These are phyloP conservation scores for Mycena citricolor DNA, from an alignment of 1,284 basidiomycete species.

Conservation along the genomic window DNA sequence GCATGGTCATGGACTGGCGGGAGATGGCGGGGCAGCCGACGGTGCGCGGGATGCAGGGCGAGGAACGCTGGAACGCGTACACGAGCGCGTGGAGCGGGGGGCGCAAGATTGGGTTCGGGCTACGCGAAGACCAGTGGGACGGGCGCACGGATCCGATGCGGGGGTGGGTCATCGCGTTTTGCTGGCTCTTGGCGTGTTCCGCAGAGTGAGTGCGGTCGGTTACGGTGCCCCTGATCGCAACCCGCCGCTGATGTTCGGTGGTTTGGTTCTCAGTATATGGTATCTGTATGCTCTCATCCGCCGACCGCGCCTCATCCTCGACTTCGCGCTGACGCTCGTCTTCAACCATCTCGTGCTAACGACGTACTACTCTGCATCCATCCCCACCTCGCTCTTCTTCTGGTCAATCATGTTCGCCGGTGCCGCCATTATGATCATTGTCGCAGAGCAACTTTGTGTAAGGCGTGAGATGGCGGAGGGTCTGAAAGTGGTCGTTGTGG, in stretches of 20 bases:
- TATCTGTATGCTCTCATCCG: constrained; percentile 87
- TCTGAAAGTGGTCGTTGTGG: constrained; percentile 54
- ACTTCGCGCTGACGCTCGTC: constrained; percentile 88
- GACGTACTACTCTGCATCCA: constrained; percentile 83
- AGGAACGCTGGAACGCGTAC: constrained; percentile 63
- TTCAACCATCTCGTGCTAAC: constrained; percentile 91
- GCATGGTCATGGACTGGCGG: constrained; percentile 96
- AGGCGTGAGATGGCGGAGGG: constrained; percentile 91
- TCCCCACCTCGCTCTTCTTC: constrained; percentile 90
- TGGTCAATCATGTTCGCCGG: constrained; percentile 80
- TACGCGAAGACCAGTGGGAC: constrained; percentile 52
- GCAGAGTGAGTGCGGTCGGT: constrained; percentile 61
- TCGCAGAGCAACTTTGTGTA: constrained; percentile 91
- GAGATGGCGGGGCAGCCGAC: constrained; percentile 87
- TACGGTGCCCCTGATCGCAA: constrained; percentile 4
- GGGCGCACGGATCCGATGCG: constrained; percentile 70
- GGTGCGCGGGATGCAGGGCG: constrained; percentile 59
- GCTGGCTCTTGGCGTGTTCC: constrained; percentile 78
- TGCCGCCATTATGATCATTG: constrained; percentile 72
- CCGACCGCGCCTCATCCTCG: constrained; percentile 90
- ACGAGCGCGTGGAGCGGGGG: constrained; percentile 77
- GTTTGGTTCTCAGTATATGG: constrained; percentile 63
- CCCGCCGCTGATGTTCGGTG: constrained; percentile 17
- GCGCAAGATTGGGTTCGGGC: constrained; percentile 60
- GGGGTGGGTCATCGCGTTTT: constrained; percentile 85